Percentiles rank a stretch among this genome's conserved stretches.
Conservation (phyloP, 2,329 filamentous ascomycete species). For the Claviceps sp. region DNA sequence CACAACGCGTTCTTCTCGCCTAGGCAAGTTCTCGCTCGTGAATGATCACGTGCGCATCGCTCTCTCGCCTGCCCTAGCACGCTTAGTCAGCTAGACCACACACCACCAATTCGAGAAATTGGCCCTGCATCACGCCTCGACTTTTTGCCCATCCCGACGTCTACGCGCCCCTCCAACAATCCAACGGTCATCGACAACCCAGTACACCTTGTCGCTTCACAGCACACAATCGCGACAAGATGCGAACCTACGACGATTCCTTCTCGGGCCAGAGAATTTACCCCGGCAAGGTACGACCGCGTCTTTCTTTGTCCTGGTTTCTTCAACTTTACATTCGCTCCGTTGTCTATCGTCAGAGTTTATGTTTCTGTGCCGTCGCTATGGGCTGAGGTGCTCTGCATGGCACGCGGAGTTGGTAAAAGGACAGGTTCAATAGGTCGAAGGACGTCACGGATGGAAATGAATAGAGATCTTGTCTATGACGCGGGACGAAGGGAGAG, state of each 20-base stretch:
- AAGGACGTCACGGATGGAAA: background rate
- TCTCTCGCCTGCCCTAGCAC: conserved; percentile 23
- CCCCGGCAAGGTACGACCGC: conserved; percentile 48
- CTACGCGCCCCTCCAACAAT: conserved; percentile 15
- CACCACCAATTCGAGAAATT: conserved; percentile 28
- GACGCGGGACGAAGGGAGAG: background rate
- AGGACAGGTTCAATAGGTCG: background rate
- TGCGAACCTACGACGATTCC: conserved; percentile 54
- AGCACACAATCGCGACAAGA: conserved; percentile 33
- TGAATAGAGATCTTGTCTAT: background rate
- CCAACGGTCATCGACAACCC: conserved; percentile 27
- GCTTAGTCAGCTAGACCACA: conserved; percentile 27
- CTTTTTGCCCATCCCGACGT: conserved; percentile 16
- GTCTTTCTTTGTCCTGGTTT: background rate
- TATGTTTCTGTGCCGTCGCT: background rate
- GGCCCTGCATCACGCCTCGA: conserved; percentile 18
- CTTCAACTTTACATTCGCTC: background rate
- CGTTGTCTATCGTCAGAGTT: background rate
- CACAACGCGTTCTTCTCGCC: background rate
- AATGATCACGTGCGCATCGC: conserved; percentile 19
- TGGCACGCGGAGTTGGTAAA: background rate
- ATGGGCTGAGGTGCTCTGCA: background rate
- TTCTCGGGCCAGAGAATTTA: conserved; percentile 56
- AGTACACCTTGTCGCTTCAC: conserved; percentile 25
- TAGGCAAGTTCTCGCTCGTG: conserved; percentile 4